Evolutionary conservation across 1,139 yeast species (phyloP).

Genomic region (Pichia sp.): DNA sequence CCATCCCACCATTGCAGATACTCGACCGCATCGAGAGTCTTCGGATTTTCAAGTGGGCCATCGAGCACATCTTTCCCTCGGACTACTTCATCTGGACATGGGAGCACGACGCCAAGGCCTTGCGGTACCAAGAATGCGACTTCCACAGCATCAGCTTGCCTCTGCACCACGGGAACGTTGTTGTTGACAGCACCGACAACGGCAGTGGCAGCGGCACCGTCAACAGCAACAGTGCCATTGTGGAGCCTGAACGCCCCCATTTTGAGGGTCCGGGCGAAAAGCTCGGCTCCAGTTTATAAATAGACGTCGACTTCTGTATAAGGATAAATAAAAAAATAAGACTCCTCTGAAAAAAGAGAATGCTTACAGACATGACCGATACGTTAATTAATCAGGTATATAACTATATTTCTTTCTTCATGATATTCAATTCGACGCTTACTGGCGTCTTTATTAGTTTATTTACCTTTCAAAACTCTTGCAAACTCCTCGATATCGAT

Average conservation of each 20-base stretch:
- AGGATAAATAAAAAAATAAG: no score
- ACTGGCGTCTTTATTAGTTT: constrained; percentile 4
- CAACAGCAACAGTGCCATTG: neutral
- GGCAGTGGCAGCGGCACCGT: neutral
- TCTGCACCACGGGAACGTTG: constrained; percentile 11
- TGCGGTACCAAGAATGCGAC: constrained; percentile 14
- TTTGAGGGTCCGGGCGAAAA: constrained; percentile 21
- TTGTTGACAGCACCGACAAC: neutral
- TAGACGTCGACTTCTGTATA: neutral
- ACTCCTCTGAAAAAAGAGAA: neutral
- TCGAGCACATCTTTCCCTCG: constrained; percentile 11
- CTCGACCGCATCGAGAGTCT: constrained; percentile 60
- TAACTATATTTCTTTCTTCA: neutral
- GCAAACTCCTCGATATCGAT: constrained; percentile 93
- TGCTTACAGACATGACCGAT: neutral
- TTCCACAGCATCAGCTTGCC: constrained; percentile 17
- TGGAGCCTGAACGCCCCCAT: no score
- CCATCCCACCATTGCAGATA: constrained; percentile 61
- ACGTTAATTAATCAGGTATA: neutral
- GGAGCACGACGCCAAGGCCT: constrained; percentile 24
- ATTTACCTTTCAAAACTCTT: constrained; percentile 34
- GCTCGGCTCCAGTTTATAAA: constrained; percentile 9
- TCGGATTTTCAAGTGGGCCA: constrained; percentile 8
- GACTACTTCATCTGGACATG: constrained; percentile 19
- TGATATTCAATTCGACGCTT: neutral